Base-by-base conservation (phyloP, 192 early-diverging fungal genomes). In the Endogone sp. region DNA sequence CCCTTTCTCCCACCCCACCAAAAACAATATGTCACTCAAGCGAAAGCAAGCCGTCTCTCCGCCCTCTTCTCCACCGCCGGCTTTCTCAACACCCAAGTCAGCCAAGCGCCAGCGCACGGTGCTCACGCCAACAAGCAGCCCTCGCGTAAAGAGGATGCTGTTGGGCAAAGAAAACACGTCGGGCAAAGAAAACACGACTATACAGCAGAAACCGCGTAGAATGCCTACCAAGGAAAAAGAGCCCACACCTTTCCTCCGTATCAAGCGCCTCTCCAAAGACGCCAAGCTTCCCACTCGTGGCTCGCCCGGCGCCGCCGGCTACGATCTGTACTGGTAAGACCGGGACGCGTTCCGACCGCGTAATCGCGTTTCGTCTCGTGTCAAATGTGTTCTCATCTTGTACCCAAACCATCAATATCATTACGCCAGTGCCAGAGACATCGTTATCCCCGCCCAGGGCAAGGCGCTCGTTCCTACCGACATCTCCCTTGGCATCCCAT, bases 391-490 rank as follows among this genome's bases (percentile, higher is more conserved):
- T 2, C n/a, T 28, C 66, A 49, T 65, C 37, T 44, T 44, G 37
- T 44, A 44, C 37, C 37, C 37, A 8, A 13, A 44, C 37, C 60
- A 67, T 64, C 65, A 1, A 55, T 37, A 26, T 59, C 49, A 3
- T 13, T 13, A 10, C 3, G 27, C 66, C 64, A 89, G 87, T 65
- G 72, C 90, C 3, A 81, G 70, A 11, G 79, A 88, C 20, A 81
- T 73, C 44, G 79, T 81, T 3, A 92, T 99, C 71, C 90, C 91
- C 49, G 89, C 93, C n/a, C 85, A 89, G 49, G 81, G 86, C 11
- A 89, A 92, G 49, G 84, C 82, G 9, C 78, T 97, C 32, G 92
- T 97, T 16, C 84, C 87, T 21, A 99, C 95, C 16, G 98, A 94
- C 60, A 79, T 99, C 22, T 82, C 88, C 31, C 93, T 98, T 67